Percentiles rank a stretch among this genome's conserved stretches.
phyloP scores from a whole-genome alignment of 306 rosid species.

The Malus orientalis region DNA sequence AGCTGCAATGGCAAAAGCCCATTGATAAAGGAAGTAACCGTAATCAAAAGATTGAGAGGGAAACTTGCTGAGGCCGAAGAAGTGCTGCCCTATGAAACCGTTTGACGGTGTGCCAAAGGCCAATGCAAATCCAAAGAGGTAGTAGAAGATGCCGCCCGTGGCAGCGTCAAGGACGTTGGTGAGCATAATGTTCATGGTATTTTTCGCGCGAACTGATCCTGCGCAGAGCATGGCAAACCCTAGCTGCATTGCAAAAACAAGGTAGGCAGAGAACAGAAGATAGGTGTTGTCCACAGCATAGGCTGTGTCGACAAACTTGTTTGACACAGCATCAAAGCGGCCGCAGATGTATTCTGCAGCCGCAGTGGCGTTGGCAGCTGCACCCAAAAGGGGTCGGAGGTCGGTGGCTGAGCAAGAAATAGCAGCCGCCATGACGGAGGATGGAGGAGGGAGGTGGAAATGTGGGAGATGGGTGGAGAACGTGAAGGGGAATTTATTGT shows the following conservation, averaged over 20 bases:
- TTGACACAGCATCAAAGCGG: conserved; percentile 28
- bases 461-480: neutral
- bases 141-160: conserved; percentile 41
- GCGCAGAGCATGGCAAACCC: conserved; percentile 64
- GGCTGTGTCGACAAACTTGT: conserved; percentile 30
- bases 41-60: conserved; percentile 40
- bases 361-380: conserved; percentile 7
- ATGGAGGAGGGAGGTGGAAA: neutral
- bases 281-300: conserved; percentile 41
- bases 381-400: conserved; percentile 35
- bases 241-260: conserved; percentile 53
- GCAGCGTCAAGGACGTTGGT: conserved; percentile 56
- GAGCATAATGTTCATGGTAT: conserved; percentile 58
- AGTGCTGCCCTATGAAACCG: conserved; percentile 41
- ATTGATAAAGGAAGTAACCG: conserved; percentile 35
- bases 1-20: conserved; percentile 56
- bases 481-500: neutral
- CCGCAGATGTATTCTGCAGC: conserved; percentile 42
- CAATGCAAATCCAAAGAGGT: conserved; percentile 43
- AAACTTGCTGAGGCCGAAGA: conserved; percentile 28
- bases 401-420: conserved; percentile 38
- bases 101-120: conserved; percentile 46
- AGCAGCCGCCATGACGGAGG: conserved; percentile 6
- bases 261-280: conserved; percentile 49
- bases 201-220: conserved; percentile 49